phyloP scores from a whole-genome alignment of 305 asterid genomes.

The Euphrasia arctica region DNA sequence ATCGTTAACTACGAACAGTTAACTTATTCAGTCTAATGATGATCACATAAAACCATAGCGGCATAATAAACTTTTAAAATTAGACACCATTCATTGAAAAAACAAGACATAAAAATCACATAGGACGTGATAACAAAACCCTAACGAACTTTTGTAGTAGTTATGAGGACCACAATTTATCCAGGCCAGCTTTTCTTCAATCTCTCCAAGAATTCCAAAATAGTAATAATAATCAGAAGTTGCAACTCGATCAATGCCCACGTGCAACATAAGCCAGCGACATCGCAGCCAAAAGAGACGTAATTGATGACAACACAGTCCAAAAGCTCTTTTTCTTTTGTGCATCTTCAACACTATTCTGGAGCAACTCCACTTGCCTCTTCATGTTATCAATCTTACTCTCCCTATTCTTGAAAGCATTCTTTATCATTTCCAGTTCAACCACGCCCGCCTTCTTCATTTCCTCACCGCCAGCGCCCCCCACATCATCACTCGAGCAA shows the following conservation, averaged over 20 bases:
- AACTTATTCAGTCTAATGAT: too few relatives aligned
- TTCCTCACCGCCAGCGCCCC: conserved; percentile 31
- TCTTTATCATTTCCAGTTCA: conserved; percentile 58
- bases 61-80: too few relatives aligned
- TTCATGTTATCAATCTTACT: conserved; percentile 52
- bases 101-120: too few relatives aligned
- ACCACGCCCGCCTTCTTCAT: conserved; percentile 24
- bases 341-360: conserved; percentile 32
- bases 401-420: conserved; percentile 49
- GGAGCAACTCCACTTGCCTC: conserved; percentile 47
- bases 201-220: too few relatives aligned
- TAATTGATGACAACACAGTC: conserved; percentile 63
- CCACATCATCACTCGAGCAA: conserved; percentile 32
- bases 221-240: neutral
- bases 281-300: conserved; percentile 30
- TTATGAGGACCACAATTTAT: too few relatives aligned
- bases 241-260: conserved; percentile 27
- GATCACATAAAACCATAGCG: too few relatives aligned
- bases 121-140: too few relatives aligned
- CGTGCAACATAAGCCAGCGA: conserved; percentile 52
- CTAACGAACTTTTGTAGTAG: too few relatives aligned
- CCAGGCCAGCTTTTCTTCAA: too few relatives aligned
- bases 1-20: too few relatives aligned
- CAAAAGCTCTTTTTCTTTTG: conserved; percentile 71
- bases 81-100: too few relatives aligned